Conservation (phyloP, 768 basidiomycete genomes). For the Symmetrospora coprosmae region DNA sequence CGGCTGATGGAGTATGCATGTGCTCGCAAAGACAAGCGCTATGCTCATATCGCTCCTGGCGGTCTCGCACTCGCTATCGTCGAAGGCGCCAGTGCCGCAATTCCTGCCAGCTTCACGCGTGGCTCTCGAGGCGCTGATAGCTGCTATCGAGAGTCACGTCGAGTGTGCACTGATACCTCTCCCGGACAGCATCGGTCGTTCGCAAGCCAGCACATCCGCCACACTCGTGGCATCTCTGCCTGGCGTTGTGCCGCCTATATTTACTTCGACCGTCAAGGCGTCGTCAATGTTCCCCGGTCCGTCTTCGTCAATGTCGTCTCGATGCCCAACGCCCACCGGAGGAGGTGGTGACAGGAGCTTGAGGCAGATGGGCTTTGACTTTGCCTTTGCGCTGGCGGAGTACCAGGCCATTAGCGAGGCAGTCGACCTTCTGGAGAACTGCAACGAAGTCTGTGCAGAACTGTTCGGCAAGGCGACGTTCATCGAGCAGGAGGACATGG, state of each 20-base stretch:
- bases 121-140: neutral
- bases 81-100: slow-evolving; percentile 5
- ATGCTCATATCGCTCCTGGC: slow-evolving; percentile 12
- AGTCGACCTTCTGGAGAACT: neutral
- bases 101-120: slow-evolving; percentile 1
- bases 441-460: neutral
- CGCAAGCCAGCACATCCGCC: too few species aligned
- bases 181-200: too few species aligned
- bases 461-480: slow-evolving; percentile 9
- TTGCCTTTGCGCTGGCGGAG: slow-evolving; percentile 16
- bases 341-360: too few species aligned
- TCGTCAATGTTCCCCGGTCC: too few species aligned
- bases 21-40: too few species aligned
- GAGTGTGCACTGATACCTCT: too few species aligned
- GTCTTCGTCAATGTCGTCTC: too few species aligned
- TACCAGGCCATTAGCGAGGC: slow-evolving; percentile 8
- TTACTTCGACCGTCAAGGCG: too few species aligned
- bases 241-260: too few species aligned
- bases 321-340: too few species aligned
- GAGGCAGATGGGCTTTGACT: slow-evolving; percentile 15
- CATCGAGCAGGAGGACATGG: slow-evolving; percentile 12
- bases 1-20: too few species aligned
- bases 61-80: slow-evolving; percentile 8
- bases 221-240: too few species aligned
- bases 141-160: slow-evolving; percentile 6